These are phyloP conservation scores for Umbelopsis ramanniana DNA, from an alignment of 192 early-diverging fungal species.

Conservation along the genomic window DNA sequence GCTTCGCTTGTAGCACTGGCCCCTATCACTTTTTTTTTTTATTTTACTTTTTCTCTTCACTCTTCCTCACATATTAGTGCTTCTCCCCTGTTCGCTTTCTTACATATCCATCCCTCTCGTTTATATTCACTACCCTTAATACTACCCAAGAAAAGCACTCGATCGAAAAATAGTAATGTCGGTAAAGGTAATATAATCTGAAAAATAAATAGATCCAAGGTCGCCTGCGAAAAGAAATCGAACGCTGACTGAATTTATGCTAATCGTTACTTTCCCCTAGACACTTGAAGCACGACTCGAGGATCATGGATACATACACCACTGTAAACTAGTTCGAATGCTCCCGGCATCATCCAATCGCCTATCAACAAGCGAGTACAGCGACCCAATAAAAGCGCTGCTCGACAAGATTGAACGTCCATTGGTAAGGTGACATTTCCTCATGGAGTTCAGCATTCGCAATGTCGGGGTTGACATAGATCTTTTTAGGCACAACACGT, in stretches of 20 bases:
- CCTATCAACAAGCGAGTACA: conserved; percentile 18
- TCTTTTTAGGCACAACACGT: conserved; percentile 21
- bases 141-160: not conserved
- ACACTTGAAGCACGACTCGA: conserved; percentile 24
- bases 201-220: not conserved
- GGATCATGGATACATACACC: conserved; percentile 24
- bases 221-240: not conserved
- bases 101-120: too few relatives aligned
- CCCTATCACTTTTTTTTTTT: not conserved
- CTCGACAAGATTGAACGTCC: conserved; percentile 22
- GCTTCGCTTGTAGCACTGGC: conserved; percentile 16
- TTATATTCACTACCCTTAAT: not conserved
- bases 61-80: conserved; percentile 1
- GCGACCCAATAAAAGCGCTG: conserved; percentile 18
- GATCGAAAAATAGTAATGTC: not conserved
- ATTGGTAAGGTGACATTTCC: not conserved
- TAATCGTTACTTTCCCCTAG: not conserved
- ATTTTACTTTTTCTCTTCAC: not conserved
- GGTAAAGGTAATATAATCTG: not conserved
- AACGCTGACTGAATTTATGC: not conserved
- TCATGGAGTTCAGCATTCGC: too few relatives aligned
- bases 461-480: conserved; percentile 8
- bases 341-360: not conserved
- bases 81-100: conserved; percentile 1
- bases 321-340: conserved; percentile 25